phyloP scores from a whole-genome alignment of 805 yeast species.

The Wickerhamiella kurtzmanii region DNA sequence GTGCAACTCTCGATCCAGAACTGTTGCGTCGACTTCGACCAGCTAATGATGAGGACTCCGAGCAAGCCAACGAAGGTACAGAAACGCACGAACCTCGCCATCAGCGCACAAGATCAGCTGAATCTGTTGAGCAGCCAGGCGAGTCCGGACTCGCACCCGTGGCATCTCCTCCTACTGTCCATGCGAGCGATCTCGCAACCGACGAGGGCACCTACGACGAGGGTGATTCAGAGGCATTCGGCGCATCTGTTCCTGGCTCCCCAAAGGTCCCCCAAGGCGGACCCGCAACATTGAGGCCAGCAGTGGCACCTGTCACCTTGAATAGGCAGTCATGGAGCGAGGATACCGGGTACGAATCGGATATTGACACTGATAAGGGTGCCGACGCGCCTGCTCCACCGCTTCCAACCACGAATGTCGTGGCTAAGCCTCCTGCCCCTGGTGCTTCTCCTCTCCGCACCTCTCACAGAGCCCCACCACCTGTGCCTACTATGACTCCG shows the following conservation, averaged over 20 bases:
- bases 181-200: conserved; percentile 1
- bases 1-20: conserved; percentile 3
- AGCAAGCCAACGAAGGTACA: background rate
- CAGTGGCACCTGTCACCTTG: background rate
- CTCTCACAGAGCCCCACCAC: conserved; percentile 1
- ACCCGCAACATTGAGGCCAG: background rate
- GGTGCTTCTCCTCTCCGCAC: background rate
- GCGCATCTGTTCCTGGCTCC: background rate
- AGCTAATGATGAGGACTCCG: background rate
- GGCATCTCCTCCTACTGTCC: conserved; percentile 1
- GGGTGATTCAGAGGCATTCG: background rate
- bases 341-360: conserved; percentile 4
- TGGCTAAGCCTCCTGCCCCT: background rate
- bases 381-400: background rate
- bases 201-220: conserved; percentile 2
- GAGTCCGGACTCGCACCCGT: background rate
- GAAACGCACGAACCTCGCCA: background rate
- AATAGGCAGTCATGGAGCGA: background rate
- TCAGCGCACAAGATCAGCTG: background rate
- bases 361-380: conserved; percentile 3
- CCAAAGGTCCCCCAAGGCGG: background rate
- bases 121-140: background rate
- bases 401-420: background rate
- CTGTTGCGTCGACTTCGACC: conserved; percentile 1
- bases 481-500: conserved; percentile 1